Evolutionary conservation across 208 protist species (phyloP), one percentile per base, ranked within the genome.

Genomic region (Wallacemonas collosoma): DNA sequence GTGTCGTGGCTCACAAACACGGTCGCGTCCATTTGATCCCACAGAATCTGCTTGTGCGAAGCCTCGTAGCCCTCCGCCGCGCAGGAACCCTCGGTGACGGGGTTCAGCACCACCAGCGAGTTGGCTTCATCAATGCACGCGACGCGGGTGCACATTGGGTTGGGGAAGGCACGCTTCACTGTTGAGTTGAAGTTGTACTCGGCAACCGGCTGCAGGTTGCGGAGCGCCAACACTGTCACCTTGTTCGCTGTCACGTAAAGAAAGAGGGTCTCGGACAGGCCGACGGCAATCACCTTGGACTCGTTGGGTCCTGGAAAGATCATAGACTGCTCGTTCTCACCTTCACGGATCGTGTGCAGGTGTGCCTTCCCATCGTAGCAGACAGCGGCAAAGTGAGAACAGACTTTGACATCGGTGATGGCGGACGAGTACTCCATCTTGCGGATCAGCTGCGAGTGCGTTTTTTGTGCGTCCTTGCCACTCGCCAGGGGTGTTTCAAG

Each of bases 11-110:
- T 87, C 17, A 93, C 74, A 65, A 99, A 95, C 36, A 97, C 85
- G 9, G 89, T 95, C n/a, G 87, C 91, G 63, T 98, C 96, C 3
- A 76, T 79, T 65, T 87, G 74, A 71, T 99, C 97, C 97, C 97
- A 99, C 39, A 98, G 54, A 11, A 98, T 72, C 9, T 76, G 73
- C 17, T 87, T 88, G 65, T 90, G 85, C 14, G 76, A 73, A 15
- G 72, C 43, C 57, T 93, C 79, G 68, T 85, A 91, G 17, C 87
- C 82, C 55, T 97, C 91, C 11, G 95, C 87, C 63, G 82, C 73
- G 36, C 85, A 88, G 14, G 86, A 81, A 12, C 86, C 70, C 67
- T 98, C 95, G 45, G 95, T 94, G 41, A 98, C 87, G n/a, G 96
- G 97, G 76, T 93, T 98, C 68, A 98, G 89, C 53, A 98, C 65